phyloP scores from a whole-genome alignment of 1,284 basidiomycete genomes.

The Polyporus tsugae region DNA sequence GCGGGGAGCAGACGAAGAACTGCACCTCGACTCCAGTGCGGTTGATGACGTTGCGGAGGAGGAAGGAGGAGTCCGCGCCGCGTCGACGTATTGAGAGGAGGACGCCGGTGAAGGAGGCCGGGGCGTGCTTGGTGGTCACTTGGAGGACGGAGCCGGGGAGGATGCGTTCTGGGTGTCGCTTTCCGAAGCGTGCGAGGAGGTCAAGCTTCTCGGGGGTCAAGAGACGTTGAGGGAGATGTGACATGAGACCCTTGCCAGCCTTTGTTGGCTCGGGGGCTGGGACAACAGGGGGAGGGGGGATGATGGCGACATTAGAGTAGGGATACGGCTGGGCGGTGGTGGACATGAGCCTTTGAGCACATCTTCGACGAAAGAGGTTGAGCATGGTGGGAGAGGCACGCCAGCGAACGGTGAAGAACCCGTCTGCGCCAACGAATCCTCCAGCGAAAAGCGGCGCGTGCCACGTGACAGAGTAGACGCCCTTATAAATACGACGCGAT shows the following conservation, averaged over 20 bases:
- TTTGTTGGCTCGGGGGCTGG: constrained; percentile 56
- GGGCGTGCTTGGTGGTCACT: constrained; percentile 75
- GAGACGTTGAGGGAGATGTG: constrained; percentile 73
- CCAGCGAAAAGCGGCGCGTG: constrained; percentile 24
- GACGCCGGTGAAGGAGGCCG: constrained; percentile 86
- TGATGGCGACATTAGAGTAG: constrained; percentile 75
- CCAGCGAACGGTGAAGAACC: constrained; percentile 6
- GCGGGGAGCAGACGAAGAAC: constrained; percentile 85
- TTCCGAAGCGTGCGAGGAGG: constrained; percentile 76
- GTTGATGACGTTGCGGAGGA: constrained; percentile 88
- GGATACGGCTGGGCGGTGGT: constrained; percentile 65
- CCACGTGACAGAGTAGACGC: constrained; percentile 27
- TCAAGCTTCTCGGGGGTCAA: constrained; percentile 72
- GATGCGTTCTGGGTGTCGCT: constrained; percentile 71
- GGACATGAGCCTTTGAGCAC: constrained; percentile 50
- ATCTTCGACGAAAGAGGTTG: constrained; percentile 38
- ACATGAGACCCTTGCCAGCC: constrained; percentile 82
- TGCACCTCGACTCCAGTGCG: constrained; percentile 92
- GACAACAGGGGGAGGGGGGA: constrained; percentile 56
- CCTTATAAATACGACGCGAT: not conserved
- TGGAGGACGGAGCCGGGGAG: constrained; percentile 84
- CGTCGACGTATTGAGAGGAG: constrained; percentile 82
- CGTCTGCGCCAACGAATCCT: constrained; percentile 13
- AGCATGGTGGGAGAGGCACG: constrained; percentile 33
- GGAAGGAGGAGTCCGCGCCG: constrained; percentile 85